Base-by-base conservation (phyloP, 805 yeast genomes). In the Candida schatavii region DNA sequence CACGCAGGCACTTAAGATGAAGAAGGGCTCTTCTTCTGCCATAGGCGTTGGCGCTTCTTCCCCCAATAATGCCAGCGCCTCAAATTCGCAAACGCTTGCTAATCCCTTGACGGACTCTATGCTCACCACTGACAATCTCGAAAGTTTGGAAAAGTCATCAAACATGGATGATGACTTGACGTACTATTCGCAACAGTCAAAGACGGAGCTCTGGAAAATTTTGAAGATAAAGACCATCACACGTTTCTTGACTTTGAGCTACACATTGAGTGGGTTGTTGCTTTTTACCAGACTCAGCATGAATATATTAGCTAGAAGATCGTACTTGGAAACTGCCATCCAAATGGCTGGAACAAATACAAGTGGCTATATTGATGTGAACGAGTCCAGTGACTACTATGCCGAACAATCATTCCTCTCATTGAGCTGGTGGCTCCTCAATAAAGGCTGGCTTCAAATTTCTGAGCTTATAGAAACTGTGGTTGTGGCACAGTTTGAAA, bases 351-450 rank as follows among this genome's bases (percentile, higher is more conserved):
- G 83, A 49, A 63, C 77, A 65, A 41, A 51, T 9, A 28, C 25
- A 35, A 18, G 55, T 29, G 39, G 41, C 40, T 49, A 52, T 22
- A 49, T 50, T 18, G 64, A 62, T 28, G 22, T 15, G n/a, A 45
- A 54, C 35, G 15, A 31, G 50, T 60, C 26, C 25, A 69, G 64
- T 28, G 76, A 77, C 49, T 80, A 83, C 55, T 63, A 75, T 26
- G 73, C 83, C 29, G 93, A 85, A 52, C 91, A 93, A 53, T 84
- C 88, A 39, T 91, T 85, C 57, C 70, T 91, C 36, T 84, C 95
- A 0, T 76, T 88, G 47, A 83, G 90, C 46, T 91, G 97, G 97
- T 91, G 97, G 97, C 62, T 91, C 35, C 69, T 91, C 39, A 89
- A 91, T 60, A 78, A 81, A 48, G 98, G 98, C 0, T 88, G 93